These are phyloP conservation scores for Fusarium sp. DNA, from an alignment of 2,329 filamentous ascomycete genomes.

Conservation along the genomic window DNA sequence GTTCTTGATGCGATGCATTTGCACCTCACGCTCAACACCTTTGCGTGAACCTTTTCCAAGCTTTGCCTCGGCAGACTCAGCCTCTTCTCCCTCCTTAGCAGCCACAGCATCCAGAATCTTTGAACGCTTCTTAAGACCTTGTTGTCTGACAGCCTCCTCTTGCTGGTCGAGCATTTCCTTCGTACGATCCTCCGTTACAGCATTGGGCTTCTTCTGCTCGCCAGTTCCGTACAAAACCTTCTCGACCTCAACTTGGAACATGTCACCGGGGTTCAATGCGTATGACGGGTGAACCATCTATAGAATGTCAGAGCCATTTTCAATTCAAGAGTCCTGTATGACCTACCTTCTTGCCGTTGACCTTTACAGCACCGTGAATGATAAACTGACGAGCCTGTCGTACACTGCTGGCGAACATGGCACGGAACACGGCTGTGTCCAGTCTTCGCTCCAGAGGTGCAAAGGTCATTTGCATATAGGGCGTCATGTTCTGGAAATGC, in stretches of 20 bases:
- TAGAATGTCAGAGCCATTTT: slow-evolving; percentile 8
- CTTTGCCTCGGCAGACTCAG: slow-evolving; percentile 36
- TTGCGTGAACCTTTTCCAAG: slow-evolving; percentile 28
- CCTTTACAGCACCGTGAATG: slow-evolving; percentile 90
- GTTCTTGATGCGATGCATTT: slow-evolving; percentile 40
- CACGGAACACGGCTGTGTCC: slow-evolving; percentile 93
- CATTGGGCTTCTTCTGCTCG: slow-evolving; percentile 66
- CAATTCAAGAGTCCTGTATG: not conserved
- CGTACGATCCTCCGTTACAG: slow-evolving; percentile 44
- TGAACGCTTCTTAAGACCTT: slow-evolving; percentile 33
- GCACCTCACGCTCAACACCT: slow-evolving; percentile 43
- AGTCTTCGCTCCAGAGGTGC: slow-evolving; percentile 90
- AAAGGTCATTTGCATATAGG: slow-evolving; percentile 97
- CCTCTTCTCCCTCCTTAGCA: slow-evolving; percentile 39
- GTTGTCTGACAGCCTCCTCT: slow-evolving; percentile 43
- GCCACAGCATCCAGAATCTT: slow-evolving; percentile 31
- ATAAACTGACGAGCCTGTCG: slow-evolving; percentile 95
- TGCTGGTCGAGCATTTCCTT: slow-evolving; percentile 38
- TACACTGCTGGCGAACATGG: slow-evolving; percentile 92
- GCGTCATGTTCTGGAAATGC: slow-evolving; percentile 67
- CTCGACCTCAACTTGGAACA: slow-evolving; percentile 95
- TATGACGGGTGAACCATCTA: slow-evolving; percentile 95
- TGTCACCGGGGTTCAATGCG: slow-evolving; percentile 93
- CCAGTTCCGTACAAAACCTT: slow-evolving; percentile 91
- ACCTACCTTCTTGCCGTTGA: slow-evolving; percentile 92